Base-by-base conservation (phyloP, 257 asterid genomes). In the Orobanche coerulescens region DNA sequence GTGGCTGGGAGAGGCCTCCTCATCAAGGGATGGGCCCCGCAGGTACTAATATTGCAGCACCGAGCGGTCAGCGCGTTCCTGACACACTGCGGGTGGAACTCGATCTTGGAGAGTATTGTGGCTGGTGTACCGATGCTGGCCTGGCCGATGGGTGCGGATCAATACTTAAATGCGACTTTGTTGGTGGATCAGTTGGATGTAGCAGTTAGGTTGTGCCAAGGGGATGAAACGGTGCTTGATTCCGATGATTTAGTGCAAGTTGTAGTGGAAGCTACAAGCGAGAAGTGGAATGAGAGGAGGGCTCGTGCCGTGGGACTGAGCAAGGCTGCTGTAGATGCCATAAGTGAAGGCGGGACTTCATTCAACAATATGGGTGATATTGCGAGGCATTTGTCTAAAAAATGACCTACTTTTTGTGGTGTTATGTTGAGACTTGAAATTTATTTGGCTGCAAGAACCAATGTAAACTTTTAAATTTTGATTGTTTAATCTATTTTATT, bases 81-180 rank as follows among this genome's bases (percentile, higher is more conserved):
- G 26, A 82, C 86, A 1, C 97, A 89, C 3, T 82, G 94, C 6
- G 95, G 97, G 2, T 86, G 94, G 97, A 89, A 89, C 4, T 86
- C 97, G 0, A 60, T 67, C 0, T 46, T 86, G 0, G 97, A 90
- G 28, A 77, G 81, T 0, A 61, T 90, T 0, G 16, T 64, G 0
- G 84, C 84, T 0, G 87, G 95, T 1, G 83, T 84, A 57, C 88
- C 92, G 0, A 73, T 86, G 89, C 59, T 86, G 48, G 73, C 90
- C 0, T 89, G 97, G 97, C 92, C 97, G 0, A 89, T 89, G 97
- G 72, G 83, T 0, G 97, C 95, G 0, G 97, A 90, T 24, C 94
- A 90, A 31, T 90, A 51, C 23, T 1, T 71, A 10, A 71, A 90
- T 13, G 84, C 97, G 0, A 79, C 81, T 5, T 28, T 86, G 62